These are phyloP conservation scores for Firmiana major DNA, from an alignment of 345 rosid species.

Conservation along the genomic window DNA sequence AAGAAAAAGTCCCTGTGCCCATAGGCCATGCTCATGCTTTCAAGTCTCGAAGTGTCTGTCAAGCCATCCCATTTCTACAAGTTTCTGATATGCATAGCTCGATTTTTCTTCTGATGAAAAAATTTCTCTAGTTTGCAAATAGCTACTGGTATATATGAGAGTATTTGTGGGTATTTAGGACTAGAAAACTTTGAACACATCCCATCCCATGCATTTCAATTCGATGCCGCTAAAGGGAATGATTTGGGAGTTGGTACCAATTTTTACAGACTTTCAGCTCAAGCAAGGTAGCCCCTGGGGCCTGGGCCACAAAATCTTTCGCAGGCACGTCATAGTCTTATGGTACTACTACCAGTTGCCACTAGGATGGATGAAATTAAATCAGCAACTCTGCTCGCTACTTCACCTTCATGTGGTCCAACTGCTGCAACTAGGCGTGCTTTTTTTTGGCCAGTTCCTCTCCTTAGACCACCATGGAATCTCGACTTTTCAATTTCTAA, in stretches of 20 bases:
- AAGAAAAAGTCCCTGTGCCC: background rate
- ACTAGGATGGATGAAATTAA: background rate
- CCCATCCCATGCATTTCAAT: background rate
- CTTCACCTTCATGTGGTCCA: slow-evolving; percentile 10
- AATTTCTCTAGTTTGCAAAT: background rate
- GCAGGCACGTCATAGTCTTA: background rate
- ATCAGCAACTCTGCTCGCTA: background rate
- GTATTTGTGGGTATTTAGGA: background rate
- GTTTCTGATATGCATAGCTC: background rate
- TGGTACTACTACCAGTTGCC: background rate
- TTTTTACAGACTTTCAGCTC: background rate
- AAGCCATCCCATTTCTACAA: background rate
- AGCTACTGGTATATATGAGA: background rate
- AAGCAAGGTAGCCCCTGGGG: background rate
- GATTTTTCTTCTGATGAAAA: background rate
- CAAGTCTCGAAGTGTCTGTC: background rate
- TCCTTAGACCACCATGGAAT: background rate
- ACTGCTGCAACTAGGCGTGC: slow-evolving; percentile 13
- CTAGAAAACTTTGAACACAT: background rate
- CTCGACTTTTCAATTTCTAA: background rate
- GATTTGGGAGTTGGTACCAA: slow-evolving; percentile 1
- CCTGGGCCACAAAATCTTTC: slow-evolving; percentile 13
- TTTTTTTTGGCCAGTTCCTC: background rate
- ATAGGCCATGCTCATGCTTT: background rate
- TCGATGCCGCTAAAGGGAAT: background rate